A percentile compares a stretch with the other conserved stretches of the same genome.
Evolutionary conservation across 306 rosid species (phyloP).

Genomic region (Abrus pulchellus): DNA sequence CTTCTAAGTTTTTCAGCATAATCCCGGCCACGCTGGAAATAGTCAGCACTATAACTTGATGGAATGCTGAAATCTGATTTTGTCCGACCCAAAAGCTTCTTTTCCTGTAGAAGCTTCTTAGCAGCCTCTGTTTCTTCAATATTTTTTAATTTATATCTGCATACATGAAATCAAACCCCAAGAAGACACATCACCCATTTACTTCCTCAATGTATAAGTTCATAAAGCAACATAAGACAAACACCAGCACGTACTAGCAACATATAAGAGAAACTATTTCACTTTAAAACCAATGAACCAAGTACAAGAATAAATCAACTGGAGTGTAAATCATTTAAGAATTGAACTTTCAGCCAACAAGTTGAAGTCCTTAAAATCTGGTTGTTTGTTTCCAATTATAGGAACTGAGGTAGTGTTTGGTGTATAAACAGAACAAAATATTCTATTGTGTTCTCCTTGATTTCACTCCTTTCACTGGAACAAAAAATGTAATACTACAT

Average conservation of each 20-base stretch:
- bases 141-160: conserved; percentile 88
- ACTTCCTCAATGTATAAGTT: neutral
- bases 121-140: conserved; percentile 99
- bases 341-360: conserved; percentile 7
- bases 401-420: neutral
- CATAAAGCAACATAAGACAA: neutral
- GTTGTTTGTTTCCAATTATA: conserved; percentile 23
- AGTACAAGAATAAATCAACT: conserved; percentile 20
- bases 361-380: neutral
- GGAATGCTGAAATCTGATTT: conserved; percentile 93
- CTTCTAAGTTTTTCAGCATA: conserved; percentile 97
- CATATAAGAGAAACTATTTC: conserved; percentile 14
- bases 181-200: conserved; percentile 11
- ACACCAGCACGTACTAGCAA: conserved; percentile 19
- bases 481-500: neutral
- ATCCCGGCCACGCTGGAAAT: conserved; percentile 99
- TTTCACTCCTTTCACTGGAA: neutral
- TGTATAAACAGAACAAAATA: neutral
- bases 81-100: conserved; percentile 81
- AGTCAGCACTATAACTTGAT: conserved; percentile 93
- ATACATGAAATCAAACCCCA: conserved; percentile 40
- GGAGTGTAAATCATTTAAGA: conserved; percentile 3
- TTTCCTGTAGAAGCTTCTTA: conserved; percentile 92
- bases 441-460: neutral
- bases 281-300: conserved; percentile 13